These are phyloP conservation scores for Neofusicoccum sp. DNA, from an alignment of 2,329 filamentous ascomycete species.

Conservation along the genomic window DNA sequence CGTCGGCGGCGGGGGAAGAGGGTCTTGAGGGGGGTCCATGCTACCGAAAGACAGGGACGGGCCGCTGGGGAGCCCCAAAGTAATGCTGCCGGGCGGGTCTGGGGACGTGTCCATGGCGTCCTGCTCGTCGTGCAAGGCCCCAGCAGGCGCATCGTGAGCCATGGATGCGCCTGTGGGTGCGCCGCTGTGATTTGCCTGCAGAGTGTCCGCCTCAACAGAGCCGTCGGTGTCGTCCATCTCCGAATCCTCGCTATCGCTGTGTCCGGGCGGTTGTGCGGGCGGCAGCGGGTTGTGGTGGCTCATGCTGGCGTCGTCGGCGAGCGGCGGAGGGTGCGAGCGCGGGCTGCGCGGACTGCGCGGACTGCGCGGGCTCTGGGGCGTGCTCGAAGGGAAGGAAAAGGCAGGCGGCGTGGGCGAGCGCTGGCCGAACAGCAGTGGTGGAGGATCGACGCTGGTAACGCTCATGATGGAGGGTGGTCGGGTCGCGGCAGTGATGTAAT, in stretches of 20 bases:
- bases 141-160: not conserved
- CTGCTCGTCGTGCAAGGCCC: conserved; percentile 24
- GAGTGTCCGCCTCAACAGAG: not conserved
- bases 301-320: conserved; percentile 34
- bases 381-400: conserved; percentile 31
- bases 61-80: conserved; percentile 22
- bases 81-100: conserved; percentile 24
- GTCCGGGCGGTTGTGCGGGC: conserved; percentile 30
- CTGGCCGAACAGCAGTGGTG: conserved; percentile 37
- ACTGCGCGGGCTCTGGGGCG: conserved; percentile 18
- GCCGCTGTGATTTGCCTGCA: not conserved
- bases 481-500: not conserved
- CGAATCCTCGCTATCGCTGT: conserved; percentile 18
- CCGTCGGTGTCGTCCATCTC: conserved; percentile 32
- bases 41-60: conserved; percentile 18
- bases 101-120: conserved; percentile 42
- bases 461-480: conserved; percentile 33
- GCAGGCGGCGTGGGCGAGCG: conserved; percentile 31
- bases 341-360: not conserved
- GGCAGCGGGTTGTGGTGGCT: conserved; percentile 32
- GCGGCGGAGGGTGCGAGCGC: conserved; percentile 20
- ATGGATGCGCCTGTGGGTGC: not conserved
- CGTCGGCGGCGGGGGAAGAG: conserved; percentile 22
- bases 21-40: conserved; percentile 19
- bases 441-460: conserved; percentile 36